A percentile compares a stretch with the other conserved stretches of the same genome.
Conservation (phyloP, 148 eudicot genomes). For the Rhododendron molle region DNA sequence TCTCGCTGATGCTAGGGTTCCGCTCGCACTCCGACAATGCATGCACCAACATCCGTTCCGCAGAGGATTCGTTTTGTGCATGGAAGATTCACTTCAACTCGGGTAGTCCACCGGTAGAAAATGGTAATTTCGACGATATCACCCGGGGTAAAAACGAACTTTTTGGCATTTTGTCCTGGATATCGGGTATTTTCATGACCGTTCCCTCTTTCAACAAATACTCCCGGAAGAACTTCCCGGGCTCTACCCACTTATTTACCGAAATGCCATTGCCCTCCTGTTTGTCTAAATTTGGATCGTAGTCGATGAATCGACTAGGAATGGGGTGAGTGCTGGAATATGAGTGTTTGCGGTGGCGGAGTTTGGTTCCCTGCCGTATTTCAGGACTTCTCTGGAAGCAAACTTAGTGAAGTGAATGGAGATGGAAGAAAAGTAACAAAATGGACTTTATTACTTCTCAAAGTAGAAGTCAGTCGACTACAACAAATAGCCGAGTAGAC, state of each 20-base stretch:
- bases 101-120: constrained; percentile 28
- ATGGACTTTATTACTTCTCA: too few species aligned
- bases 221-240: constrained; percentile 81
- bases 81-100: constrained; percentile 42
- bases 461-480: too few species aligned
- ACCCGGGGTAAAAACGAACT: constrained; percentile 80
- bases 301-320: too few species aligned
- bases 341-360: too few species aligned
- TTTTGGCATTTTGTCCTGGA: constrained; percentile 68
- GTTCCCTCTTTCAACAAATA: constrained; percentile 54
- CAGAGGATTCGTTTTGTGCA: constrained; percentile 32
- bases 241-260: constrained; percentile 46
- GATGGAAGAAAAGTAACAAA: too few species aligned
- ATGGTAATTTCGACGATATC: constrained; percentile 61
- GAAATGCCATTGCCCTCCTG: constrained; percentile 7
- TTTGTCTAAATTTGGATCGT: too few species aligned
- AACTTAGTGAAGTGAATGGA: too few species aligned
- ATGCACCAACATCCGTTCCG: constrained; percentile 37
- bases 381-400: too few species aligned
- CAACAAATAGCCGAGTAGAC: too few species aligned
- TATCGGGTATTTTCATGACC: constrained; percentile 71
- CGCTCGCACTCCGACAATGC: constrained; percentile 74
- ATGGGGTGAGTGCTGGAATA: too few species aligned
- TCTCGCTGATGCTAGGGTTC: constrained; percentile 59
- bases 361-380: too few species aligned